A percentile compares a stretch with the other conserved stretches of the same genome.
Evolutionary conservation across 2,329 filamentous ascomycete genomes (phyloP).

Genomic region (Diaporthe australafricana): DNA sequence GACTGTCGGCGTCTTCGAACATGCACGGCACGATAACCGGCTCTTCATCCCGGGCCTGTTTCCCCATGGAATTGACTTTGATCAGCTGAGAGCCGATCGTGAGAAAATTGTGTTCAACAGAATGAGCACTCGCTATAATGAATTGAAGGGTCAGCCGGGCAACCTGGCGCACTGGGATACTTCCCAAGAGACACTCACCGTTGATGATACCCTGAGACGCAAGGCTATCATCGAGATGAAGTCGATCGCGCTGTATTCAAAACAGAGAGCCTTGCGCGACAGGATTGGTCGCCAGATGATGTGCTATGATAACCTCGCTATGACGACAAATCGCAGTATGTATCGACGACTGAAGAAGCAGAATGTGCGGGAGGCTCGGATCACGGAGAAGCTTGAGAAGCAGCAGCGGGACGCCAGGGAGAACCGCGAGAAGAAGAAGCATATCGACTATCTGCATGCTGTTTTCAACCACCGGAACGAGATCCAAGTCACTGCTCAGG

Average conservation of each 20-base stretch:
- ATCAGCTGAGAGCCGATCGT: constrained; percentile 85
- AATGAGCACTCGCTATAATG: constrained; percentile 84
- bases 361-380: constrained; percentile 91
- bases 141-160: constrained; percentile 85
- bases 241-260: constrained; percentile 86
- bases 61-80: constrained; percentile 88
- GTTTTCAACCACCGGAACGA: constrained; percentile 86
- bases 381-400: constrained; percentile 99
- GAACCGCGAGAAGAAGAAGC: constrained; percentile 97
- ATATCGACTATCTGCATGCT: constrained; percentile 89
- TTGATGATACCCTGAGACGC: constrained; percentile 86
- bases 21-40: constrained; percentile 80
- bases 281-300: constrained; percentile 93
- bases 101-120: constrained; percentile 92
- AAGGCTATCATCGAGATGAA: constrained; percentile 97
- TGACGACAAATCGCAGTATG: constrained; percentile 92
- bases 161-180: constrained; percentile 91
- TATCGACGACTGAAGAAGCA: constrained; percentile 98
- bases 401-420: constrained; percentile 97
- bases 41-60: constrained; percentile 88
- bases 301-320: constrained; percentile 94
- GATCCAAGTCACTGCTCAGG: constrained; percentile 74
- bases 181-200: constrained; percentile 72
- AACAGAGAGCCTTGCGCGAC: constrained; percentile 87
- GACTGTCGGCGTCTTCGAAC: constrained; percentile 82